A percentile compares a stretch with the other conserved stretches of the same genome.
These are phyloP conservation scores for Biscogniauxia sp. DNA, from an alignment of 2,329 filamentous ascomycete genomes.

Conservation along the genomic window DNA sequence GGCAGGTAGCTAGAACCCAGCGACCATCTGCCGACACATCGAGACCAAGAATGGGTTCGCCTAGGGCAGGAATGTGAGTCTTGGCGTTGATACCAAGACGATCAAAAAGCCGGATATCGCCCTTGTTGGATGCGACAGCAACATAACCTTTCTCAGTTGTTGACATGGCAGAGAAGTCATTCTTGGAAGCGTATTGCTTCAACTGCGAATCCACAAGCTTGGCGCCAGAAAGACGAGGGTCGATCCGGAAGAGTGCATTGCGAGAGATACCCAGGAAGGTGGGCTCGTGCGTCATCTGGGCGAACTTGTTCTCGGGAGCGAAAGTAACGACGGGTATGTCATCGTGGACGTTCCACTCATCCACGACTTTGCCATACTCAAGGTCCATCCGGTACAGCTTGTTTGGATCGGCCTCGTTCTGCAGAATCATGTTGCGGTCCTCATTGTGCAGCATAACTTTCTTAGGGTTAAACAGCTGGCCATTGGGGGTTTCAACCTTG, in stretches of 20 bases:
- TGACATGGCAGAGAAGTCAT: conserved; percentile 90
- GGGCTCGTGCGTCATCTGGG: conserved; percentile 93
- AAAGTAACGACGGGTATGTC: conserved; percentile 92
- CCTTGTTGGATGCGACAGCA: conserved; percentile 95
- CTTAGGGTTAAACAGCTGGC: conserved; percentile 86
- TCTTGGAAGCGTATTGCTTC: conserved; percentile 96
- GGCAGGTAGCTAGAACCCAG: conserved; percentile 92
- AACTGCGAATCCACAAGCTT: conserved; percentile 92
- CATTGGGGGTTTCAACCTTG: conserved; percentile 85
- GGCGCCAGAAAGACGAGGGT: conserved; percentile 83
- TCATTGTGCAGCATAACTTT: conserved; percentile 96
- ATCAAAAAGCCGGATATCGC: conserved; percentile 95
- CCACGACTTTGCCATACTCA: conserved; percentile 95
- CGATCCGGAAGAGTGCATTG: conserved; percentile 90
- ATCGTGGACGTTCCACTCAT: conserved; percentile 98
- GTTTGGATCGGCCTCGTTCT: conserved; percentile 80
- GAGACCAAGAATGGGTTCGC: conserved; percentile 90
- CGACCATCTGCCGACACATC: conserved; percentile 94
- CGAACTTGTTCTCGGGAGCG: conserved; percentile 94
- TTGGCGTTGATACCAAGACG: conserved; percentile 96
- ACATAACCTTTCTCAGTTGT: conserved; percentile 97
- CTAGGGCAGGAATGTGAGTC: conserved; percentile 91
- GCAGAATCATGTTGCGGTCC: conserved; percentile 84
- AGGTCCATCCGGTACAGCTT: conserved; percentile 96
- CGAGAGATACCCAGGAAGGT: conserved; percentile 91